Conservation (phyloP, 2,329 filamentous ascomycete genomes). For the Colletotrichum liaoningense region DNA sequence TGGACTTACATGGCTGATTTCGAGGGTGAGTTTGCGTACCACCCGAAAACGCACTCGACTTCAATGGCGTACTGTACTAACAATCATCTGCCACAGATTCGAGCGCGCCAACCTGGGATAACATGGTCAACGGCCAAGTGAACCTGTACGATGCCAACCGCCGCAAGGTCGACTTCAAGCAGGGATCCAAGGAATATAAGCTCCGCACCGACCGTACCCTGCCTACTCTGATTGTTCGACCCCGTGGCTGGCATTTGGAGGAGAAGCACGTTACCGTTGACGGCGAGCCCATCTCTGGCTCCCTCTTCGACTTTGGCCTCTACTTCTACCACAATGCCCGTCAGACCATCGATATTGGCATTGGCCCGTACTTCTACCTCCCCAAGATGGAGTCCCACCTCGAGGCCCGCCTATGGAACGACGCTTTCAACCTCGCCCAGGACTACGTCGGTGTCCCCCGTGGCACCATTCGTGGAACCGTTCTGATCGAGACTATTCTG, state of each 20-base stretch:
- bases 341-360: constrained; percentile 85
- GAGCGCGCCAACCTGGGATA: constrained; percentile 96
- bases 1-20: constrained; percentile 99
- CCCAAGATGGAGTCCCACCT: constrained; percentile 99
- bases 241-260: constrained; percentile 96
- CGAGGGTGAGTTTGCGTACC: constrained; percentile 71
- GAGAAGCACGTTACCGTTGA: constrained; percentile 98
- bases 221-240: constrained; percentile 93
- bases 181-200: constrained; percentile 96
- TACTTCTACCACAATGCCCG: constrained; percentile 99
- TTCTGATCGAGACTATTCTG: constrained; percentile 97
- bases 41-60: background rate
- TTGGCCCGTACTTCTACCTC: constrained; percentile 96
- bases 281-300: constrained; percentile 91
- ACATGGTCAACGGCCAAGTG: constrained; percentile 98
- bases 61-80: background rate
- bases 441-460: constrained; percentile 91
- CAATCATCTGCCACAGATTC: constrained; percentile 72
- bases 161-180: constrained; percentile 95
- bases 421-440: constrained; percentile 95
- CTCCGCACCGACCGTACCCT: constrained; percentile 87
- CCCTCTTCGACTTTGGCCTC: constrained; percentile 95
- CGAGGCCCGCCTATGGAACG: constrained; percentile 97
- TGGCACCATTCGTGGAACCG: constrained; percentile 93
- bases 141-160: constrained; percentile 98